Base-by-base conservation (phyloP, 2,329 filamentous ascomycete species). In the Aureobasidium sp. region DNA sequence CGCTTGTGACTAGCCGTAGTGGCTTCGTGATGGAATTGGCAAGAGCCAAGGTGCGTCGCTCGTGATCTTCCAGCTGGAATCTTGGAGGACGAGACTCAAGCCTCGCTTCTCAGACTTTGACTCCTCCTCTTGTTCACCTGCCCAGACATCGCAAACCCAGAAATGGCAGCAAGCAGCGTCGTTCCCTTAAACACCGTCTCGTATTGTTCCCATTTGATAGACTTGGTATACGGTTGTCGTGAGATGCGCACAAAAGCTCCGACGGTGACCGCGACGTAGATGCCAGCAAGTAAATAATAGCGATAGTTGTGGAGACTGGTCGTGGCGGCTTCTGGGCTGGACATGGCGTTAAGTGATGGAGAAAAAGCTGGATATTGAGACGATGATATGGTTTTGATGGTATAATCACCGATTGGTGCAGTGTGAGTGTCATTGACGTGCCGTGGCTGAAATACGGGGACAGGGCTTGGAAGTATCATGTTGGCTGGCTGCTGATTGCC, bases 111-210 rank as follows among this genome's bases (percentile, higher is more conserved):
- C 12, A 15, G 1, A 17, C 42, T 45, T 12, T 45, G 24, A 33
- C 45, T 52, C 17, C 53, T 58, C 31, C 54, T 48, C 37, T 47
- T 44, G 12, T 57, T 50, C 5, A 63, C 39, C 29, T 24, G 9
- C 15, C 40, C 60, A 44, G 42, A 62, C 40, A 64, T 40, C 11
- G 24, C 63, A 47, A 64, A 54, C 19, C 60, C 63, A 19, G 54
- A 19, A 33, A 64, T 42, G 2, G 57, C 60, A 17, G 60, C 60
- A 1, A 37, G 62, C 12, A 72, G 65, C 0, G 68, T 68, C 1
- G 70, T 72, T 42, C 70, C 70, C 47, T 73, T 73, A 66, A 72
- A 71, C 44, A 71, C 72, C 61, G 70, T 71, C 64, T 73, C 71
- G 63, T 72, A 73, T 62, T 73, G 70, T 56, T 71, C 71, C 17